These are phyloP conservation scores for Suhomyces ambrosiae DNA, from an alignment of 1,139 yeast genomes.

Conservation along the genomic window DNA sequence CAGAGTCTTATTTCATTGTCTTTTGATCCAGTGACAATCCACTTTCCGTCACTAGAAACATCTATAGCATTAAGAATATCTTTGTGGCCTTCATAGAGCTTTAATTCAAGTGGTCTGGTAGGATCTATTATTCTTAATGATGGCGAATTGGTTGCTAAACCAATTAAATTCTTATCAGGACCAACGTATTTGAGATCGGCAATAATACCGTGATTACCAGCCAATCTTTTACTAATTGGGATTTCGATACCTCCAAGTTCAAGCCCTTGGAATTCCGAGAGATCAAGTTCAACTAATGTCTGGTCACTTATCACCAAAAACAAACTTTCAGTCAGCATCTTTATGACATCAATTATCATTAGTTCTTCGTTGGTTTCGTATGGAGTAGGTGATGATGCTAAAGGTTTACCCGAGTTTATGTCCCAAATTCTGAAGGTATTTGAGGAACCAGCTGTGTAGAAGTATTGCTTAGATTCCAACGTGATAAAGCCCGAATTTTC, in stretches of 20 bases:
- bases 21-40: constrained; percentile 94
- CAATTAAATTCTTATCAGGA: constrained; percentile 57
- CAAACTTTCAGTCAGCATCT: constrained; percentile 26
- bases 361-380: constrained; percentile 67
- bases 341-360: constrained; percentile 60
- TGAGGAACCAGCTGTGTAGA: constrained; percentile 82
- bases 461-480: constrained; percentile 34
- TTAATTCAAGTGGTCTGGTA: constrained; percentile 58
- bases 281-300: constrained; percentile 61
- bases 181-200: constrained; percentile 86
- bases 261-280: constrained; percentile 19
- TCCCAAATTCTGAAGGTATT: constrained; percentile 70
- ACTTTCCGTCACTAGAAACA: constrained; percentile 72
- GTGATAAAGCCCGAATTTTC: constrained; percentile 74
- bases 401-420: constrained; percentile 34
- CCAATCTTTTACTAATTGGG: constrained; percentile 56
- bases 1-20: constrained; percentile 85
- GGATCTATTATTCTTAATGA: constrained; percentile 73
- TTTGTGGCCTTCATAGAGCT: constrained; percentile 74
- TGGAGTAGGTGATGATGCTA: constrained; percentile 53
- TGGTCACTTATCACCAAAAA: constrained; percentile 76
- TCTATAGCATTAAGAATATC: constrained; percentile 85
- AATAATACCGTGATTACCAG: constrained; percentile 95
- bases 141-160: constrained; percentile 95
- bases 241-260: constrained; percentile 34